Conservation (phyloP, 441 rosid genomes). For the Adansonia gregorii region DNA sequence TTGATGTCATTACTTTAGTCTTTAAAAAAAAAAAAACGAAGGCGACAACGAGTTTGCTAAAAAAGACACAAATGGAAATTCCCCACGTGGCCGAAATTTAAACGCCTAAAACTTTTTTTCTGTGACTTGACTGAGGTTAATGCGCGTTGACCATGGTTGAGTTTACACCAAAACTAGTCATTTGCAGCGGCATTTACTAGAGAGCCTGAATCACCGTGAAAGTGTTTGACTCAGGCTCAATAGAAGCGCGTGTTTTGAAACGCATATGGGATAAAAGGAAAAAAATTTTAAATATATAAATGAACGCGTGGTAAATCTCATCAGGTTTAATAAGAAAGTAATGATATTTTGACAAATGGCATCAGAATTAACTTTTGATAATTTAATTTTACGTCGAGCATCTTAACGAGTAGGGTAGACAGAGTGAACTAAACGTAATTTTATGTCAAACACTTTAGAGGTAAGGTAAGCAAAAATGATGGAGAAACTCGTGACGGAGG, state of each 20-base stretch:
- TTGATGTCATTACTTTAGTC: background rate
- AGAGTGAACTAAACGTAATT: too few species aligned
- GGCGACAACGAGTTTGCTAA: too few species aligned
- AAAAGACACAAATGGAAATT: background rate
- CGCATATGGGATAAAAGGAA: background rate
- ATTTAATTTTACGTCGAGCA: too few species aligned
- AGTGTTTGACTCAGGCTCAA: constrained; percentile 18
- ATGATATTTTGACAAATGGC: too few species aligned
- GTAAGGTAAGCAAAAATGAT: too few species aligned
- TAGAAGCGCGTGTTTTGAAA: background rate
- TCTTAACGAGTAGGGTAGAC: too few species aligned
- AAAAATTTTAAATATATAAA: too few species aligned
- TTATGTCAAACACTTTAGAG: too few species aligned
- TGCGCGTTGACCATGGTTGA: constrained; percentile 23
- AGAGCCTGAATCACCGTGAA: background rate
- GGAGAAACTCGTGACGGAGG: too few species aligned
- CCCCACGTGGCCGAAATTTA: constrained; percentile 17
- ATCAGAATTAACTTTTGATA: too few species aligned
- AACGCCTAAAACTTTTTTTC: background rate
- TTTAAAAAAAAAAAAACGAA: background rate
- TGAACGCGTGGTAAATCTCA: too few species aligned
- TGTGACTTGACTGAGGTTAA: constrained; percentile 32
- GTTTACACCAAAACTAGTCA: constrained; percentile 28
- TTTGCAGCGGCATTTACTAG: constrained; percentile 44
- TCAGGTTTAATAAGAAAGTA: too few species aligned